Evolutionary conservation across 139 green algal genomes (phyloP).

Genomic region (Micromonas commoda): DNA sequence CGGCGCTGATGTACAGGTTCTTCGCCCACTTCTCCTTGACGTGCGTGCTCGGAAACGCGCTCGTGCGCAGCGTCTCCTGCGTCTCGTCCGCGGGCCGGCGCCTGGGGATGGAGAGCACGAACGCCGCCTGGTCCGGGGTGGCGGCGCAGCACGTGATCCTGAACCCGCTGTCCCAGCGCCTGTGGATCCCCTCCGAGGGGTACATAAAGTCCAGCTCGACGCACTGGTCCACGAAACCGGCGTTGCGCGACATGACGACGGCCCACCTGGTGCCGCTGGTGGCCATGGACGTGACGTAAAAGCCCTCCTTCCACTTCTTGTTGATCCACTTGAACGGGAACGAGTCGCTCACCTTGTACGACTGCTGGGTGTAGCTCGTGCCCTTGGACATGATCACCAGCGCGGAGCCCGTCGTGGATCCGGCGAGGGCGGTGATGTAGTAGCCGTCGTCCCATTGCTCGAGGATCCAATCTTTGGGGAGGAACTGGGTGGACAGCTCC

Average conservation of each 20-base stretch:
- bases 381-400: conserved; percentile 65
- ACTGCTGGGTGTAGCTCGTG: conserved; percentile 97
- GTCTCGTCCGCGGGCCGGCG: conserved; percentile 87
- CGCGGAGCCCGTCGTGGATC: conserved; percentile 58
- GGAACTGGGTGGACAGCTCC: conserved; percentile 65
- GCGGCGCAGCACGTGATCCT: conserved; percentile 92
- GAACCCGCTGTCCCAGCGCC: conserved; percentile 91
- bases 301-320: conserved; percentile 99
- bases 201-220: conserved; percentile 99
- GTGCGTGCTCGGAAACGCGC: conserved; percentile 85
- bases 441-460: conserved; percentile 99
- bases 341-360: conserved; percentile 96
- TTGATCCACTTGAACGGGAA: conserved; percentile 99
- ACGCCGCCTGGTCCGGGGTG: conserved; percentile 84
- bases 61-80: conserved; percentile 94
- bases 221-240: conserved; percentile 94
- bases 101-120: conserved; percentile 72
- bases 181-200: conserved; percentile 91
- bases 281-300: conserved; percentile 97
- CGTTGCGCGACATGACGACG: conserved; percentile 98
- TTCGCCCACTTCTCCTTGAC: conserved; percentile 99
- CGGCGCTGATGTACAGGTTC: conserved; percentile 94
- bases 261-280: conserved; percentile 88
- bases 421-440: conserved; percentile 98
- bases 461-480: conserved; percentile 99